phyloP scores from a whole-genome alignment of 225 moss, liverwort and hornwort species.

The Anthoceros angustus region DNA sequence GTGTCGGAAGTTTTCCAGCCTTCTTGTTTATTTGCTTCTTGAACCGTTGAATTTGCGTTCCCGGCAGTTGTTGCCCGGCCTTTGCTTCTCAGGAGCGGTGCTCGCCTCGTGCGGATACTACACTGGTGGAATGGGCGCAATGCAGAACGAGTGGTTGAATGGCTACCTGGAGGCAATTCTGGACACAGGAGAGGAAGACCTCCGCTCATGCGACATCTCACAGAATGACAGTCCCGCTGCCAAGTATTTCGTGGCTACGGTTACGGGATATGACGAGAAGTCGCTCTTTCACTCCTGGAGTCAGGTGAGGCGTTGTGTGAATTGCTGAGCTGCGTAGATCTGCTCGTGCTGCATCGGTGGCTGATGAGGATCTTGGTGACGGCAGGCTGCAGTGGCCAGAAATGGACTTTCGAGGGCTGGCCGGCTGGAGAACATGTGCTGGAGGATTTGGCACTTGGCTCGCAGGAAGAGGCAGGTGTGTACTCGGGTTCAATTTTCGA shows the following conservation, averaged over 20 bases:
- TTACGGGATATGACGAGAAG: conserved; percentile 36
- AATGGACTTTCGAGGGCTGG: conserved; percentile 32
- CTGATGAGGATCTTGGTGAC: background rate
- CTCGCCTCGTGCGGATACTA: too few species aligned
- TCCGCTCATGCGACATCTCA: background rate
- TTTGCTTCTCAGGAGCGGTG: background rate
- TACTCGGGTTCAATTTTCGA: background rate
- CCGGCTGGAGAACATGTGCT: conserved; percentile 44
- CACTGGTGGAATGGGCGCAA: too few species aligned
- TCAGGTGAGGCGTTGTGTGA: conserved; percentile 16
- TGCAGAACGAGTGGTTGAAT: conserved; percentile 34
- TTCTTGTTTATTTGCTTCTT: too few species aligned
- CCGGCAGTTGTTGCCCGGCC: too few species aligned
- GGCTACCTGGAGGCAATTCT: conserved; percentile 48
- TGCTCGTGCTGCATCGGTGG: background rate
- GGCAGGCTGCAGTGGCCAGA: conserved; percentile 35
- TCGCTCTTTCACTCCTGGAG: conserved; percentile 40
- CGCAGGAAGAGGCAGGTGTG: conserved; percentile 41
- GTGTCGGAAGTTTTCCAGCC: too few species aligned
- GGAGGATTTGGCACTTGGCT: conserved; percentile 57
- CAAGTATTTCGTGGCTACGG: conserved; percentile 47
- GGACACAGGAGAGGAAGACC: conserved; percentile 31
- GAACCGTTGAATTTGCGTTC: background rate
- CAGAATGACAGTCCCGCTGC: conserved; percentile 29
- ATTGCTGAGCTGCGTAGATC: background rate